Evolutionary conservation across 257 asterid species (phyloP).

Genomic region (Cinchona pubescens): DNA sequence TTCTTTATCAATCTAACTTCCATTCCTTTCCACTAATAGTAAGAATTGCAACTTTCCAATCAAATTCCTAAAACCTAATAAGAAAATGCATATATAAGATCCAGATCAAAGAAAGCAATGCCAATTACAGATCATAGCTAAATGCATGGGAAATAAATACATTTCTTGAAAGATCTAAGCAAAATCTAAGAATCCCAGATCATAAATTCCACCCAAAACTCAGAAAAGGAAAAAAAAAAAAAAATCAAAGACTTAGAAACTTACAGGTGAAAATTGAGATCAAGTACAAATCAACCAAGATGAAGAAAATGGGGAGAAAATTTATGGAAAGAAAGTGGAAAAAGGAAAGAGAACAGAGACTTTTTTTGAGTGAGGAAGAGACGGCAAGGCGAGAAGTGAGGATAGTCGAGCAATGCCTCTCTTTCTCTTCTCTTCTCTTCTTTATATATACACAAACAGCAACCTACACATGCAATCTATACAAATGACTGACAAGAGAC

Average conservation of each 20-base stretch:
- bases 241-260: constrained; percentile 4
- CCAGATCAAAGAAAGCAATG: constrained; percentile 22
- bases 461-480: not conserved
- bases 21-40: not conserved
- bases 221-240: not conserved
- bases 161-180: constrained; percentile 16
- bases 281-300: constrained; percentile 17
- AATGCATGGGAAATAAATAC: constrained; percentile 1
- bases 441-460: constrained; percentile 14
- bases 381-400: constrained; percentile 14
- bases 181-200: constrained; percentile 10
- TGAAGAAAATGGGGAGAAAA: constrained; percentile 13
- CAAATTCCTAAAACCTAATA: not conserved
- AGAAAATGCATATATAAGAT: not conserved
- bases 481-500: not conserved
- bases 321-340: constrained; percentile 2
- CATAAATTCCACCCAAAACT: not conserved
- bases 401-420: constrained; percentile 10
- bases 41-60: not conserved
- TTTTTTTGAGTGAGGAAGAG: constrained; percentile 13
- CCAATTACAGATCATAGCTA: constrained; percentile 17
- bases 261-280: constrained; percentile 27
- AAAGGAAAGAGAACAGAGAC: no score
- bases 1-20: not conserved
- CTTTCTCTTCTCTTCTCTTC: not conserved